phyloP scores from a whole-genome alignment of 2,329 filamentous ascomycete genomes.

The Cytospora piceicola region DNA sequence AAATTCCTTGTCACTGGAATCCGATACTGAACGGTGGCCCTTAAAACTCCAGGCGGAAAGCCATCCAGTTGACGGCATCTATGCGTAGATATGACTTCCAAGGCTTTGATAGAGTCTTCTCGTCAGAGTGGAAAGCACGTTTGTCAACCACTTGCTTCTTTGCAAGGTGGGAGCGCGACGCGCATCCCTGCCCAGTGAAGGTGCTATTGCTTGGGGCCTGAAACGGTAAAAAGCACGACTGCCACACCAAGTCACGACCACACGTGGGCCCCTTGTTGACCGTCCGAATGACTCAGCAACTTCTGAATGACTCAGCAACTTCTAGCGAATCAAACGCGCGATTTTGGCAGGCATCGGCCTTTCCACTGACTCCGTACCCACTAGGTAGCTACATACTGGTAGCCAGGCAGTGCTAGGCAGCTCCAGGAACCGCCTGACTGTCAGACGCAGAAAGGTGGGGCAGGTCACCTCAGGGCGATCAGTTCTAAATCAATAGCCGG shows the following conservation, averaged over 20 bases:
- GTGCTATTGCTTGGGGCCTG: background rate
- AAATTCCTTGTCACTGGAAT: background rate
- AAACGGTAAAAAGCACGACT: slow-evolving; percentile 21
- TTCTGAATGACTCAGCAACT: background rate
- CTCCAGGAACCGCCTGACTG: slow-evolving; percentile 9
- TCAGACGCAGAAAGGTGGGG: slow-evolving; percentile 19
- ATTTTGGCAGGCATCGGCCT: background rate
- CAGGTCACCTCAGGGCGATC: slow-evolving; percentile 7
- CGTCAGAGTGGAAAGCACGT: slow-evolving; percentile 6
- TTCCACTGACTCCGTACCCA: slow-evolving; percentile 18
- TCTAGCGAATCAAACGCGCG: background rate
- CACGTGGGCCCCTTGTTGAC: background rate
- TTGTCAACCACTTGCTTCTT: background rate
- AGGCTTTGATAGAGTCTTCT: background rate
- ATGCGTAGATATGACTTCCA: background rate
- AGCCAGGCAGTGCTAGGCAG: background rate
- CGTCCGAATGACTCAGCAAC: background rate
- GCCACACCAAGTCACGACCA: slow-evolving; percentile 23
- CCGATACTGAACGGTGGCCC: background rate
- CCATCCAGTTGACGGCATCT: background rate
- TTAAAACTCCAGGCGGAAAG: background rate
- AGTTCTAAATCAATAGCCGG: slow-evolving; percentile 14
- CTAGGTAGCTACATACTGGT: background rate
- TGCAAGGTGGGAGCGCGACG: slow-evolving; percentile 17
- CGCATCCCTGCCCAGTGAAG: slow-evolving; percentile 22